Evolutionary conservation across 108 stramenopile species (phyloP).

Genomic region (Skeletonema potamos): DNA sequence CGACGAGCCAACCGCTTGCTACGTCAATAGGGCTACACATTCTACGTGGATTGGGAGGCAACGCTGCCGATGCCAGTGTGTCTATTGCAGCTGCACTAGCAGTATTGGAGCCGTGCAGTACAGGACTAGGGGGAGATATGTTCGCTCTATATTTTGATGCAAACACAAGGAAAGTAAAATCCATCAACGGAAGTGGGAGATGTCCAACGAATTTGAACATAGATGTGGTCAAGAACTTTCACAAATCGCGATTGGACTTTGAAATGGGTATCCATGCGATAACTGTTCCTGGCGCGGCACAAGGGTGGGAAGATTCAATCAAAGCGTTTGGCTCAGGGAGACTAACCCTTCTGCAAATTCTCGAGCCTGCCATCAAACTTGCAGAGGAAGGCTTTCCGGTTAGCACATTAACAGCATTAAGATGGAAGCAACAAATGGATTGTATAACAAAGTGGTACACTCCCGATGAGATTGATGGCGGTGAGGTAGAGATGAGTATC

Average conservation of each 20-base stretch:
- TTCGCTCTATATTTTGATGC: conserved; percentile 91
- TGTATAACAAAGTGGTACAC: conserved; percentile 68
- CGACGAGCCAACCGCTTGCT: conserved; percentile 78
- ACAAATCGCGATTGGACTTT: conserved; percentile 30
- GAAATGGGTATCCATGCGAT: conserved; percentile 69
- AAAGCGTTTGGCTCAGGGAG: conserved; percentile 69
- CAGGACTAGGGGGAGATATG: conserved; percentile 71
- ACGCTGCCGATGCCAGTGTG: conserved; percentile 82
- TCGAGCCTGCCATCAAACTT: conserved; percentile 90
- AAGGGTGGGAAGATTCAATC: conserved; percentile 88
- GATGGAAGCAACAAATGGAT: conserved; percentile 74
- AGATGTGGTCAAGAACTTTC: conserved; percentile 42
- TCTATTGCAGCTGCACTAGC: conserved; percentile 76
- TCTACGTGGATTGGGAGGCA: conserved; percentile 55
- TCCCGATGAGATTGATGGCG: conserved; percentile 30
- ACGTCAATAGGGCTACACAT: conserved; percentile 69
- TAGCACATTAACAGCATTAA: conserved; percentile 75
- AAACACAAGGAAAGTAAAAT: conserved; percentile 53
- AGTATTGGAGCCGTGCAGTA: conserved; percentile 48
- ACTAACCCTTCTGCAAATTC: conserved; percentile 71
- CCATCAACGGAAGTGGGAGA: conserved; percentile 88
- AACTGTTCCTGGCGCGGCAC: conserved; percentile 96
- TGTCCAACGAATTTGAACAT: conserved; percentile 68
- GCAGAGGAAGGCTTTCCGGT: conserved; percentile 95
- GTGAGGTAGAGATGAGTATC: conserved; percentile 55